phyloP scores from a whole-genome alignment of 257 asterid species.

The Scutellaria galericulata region DNA sequence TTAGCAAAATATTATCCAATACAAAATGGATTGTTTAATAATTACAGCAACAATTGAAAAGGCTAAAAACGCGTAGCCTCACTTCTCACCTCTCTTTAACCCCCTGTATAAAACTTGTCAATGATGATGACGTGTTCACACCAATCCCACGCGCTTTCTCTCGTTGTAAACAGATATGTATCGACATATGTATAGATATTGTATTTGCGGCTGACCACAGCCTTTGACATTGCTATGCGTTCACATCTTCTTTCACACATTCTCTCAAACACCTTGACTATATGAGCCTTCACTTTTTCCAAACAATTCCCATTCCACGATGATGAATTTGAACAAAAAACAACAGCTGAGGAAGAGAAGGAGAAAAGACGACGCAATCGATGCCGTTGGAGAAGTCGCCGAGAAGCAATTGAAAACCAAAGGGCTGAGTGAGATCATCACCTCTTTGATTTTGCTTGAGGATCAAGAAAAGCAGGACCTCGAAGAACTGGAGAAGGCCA shows the following conservation, averaged over 20 bases:
- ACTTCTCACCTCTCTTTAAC: constrained; percentile 16
- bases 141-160: constrained; percentile 48
- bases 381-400: constrained; percentile 19
- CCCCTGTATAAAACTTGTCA: constrained; percentile 51
- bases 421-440: constrained; percentile 75
- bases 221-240: constrained; percentile 47
- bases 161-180: constrained; percentile 13
- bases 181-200: neutral
- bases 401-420: constrained; percentile 67
- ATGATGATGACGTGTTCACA: constrained; percentile 56
- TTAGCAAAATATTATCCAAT: too few species aligned
- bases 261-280: constrained; percentile 48
- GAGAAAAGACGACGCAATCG: constrained; percentile 36
- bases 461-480: constrained; percentile 73
- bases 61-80: constrained; percentile 31
- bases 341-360: constrained; percentile 51
- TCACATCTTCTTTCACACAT: constrained; percentile 59
- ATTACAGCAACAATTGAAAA: too few species aligned
- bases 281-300: constrained; percentile 6
- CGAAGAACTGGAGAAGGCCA: constrained; percentile 45
- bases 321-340: constrained; percentile 54
- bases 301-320: constrained; percentile 9
- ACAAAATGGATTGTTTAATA: too few species aligned
- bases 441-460: constrained; percentile 74
- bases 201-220: constrained; percentile 28